A percentile compares a stretch with the other conserved stretches of the same genome.
phyloP scores from a whole-genome alignment of 352 stramenopile genomes.

The Pythium inflatum region DNA sequence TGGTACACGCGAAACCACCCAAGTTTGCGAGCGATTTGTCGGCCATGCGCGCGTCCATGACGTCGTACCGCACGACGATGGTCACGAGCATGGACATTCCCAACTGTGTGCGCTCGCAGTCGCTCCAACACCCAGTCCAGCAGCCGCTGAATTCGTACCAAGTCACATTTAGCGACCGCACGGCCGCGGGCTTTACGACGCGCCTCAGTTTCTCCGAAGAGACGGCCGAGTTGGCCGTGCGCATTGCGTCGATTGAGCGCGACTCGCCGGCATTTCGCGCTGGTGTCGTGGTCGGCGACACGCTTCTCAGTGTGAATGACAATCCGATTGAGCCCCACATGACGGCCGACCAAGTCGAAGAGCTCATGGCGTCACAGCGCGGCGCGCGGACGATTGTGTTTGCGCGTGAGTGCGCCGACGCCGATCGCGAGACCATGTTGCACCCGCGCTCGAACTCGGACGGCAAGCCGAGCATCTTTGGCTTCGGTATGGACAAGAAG shows the following conservation, averaged over 20 bases:
- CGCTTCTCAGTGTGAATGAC: constrained; percentile 65
- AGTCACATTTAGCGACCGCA: constrained; percentile 63
- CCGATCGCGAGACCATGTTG: constrained; percentile 11
- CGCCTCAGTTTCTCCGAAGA: constrained; percentile 29
- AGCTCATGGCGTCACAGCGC: constrained; percentile 59
- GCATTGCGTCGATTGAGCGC: constrained; percentile 58
- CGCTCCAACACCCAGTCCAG: too few species aligned
- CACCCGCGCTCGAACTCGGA: constrained; percentile 36
- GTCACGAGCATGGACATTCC: constrained; percentile 5
- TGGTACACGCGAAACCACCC: constrained; percentile 69
- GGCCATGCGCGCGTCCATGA: constrained; percentile 26
- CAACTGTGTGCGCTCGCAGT: constrained; percentile 21
- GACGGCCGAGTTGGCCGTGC: constrained; percentile 47
- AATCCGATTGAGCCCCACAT: constrained; percentile 64
- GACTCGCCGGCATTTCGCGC: constrained; percentile 56
- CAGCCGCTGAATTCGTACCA: constrained; percentile 52
- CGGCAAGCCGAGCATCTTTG: constrained; percentile 24
- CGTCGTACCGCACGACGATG: constrained; percentile 20
- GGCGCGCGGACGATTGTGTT: constrained; percentile 64
- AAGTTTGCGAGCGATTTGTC: constrained; percentile 62
- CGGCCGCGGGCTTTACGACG: constrained; percentile 49
- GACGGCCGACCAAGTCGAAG: constrained; percentile 62
- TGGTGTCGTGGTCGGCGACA: constrained; percentile 61
- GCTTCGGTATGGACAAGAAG: neutral
- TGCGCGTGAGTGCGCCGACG: constrained; percentile 46